Base-by-base conservation (phyloP, 768 basidiomycete species). In the Mycena haematopus region DNA sequence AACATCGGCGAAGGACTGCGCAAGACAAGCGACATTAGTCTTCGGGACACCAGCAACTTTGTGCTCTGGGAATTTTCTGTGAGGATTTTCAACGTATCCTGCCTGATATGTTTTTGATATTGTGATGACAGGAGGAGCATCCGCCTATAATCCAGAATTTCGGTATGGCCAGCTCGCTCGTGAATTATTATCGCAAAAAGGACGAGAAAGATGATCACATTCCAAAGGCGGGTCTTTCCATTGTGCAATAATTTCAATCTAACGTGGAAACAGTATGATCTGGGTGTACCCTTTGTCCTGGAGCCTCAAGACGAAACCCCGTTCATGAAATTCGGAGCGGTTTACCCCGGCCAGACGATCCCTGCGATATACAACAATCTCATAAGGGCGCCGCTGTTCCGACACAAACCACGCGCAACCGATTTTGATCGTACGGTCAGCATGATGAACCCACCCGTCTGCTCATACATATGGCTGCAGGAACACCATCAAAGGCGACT, bases 121-220 rank as follows among this genome's bases (percentile, higher is more conserved):
- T 22, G 40, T 25, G 46, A 58, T 25, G 49, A 42, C 71, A 96
- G 95, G 97, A 99, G 79, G 96, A 99, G 70, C 93, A 97, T 73
- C 96, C 97, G 2, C 93, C 96, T 3, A 95, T 98, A 54, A 84
- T 96, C 72, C 91, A 92, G 13, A 95, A 95, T 72, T 96, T 96
- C 69, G 97, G 96, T 29, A 99, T 99, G 97, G 97, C 96, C 10
- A 96, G 92, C 67, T 88, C 92, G 22, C 82, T 99, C 40, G 97
- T 99, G 55, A 99, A 99, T 70, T 99, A 99, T 73, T 99, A 99
- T 76, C 89, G 97, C 54, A 99, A 99, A 78, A 95, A 91, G 72
- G 89, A 90, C 60, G 93, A 96, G 61, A 93, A 93, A 66, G 97
- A 99, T 68, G 93, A 96, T 51, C 84, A 92, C 73, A 84, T 98